Base-by-base conservation (phyloP, 345 rosid species). In the Eucalyptus coolabah region DNA sequence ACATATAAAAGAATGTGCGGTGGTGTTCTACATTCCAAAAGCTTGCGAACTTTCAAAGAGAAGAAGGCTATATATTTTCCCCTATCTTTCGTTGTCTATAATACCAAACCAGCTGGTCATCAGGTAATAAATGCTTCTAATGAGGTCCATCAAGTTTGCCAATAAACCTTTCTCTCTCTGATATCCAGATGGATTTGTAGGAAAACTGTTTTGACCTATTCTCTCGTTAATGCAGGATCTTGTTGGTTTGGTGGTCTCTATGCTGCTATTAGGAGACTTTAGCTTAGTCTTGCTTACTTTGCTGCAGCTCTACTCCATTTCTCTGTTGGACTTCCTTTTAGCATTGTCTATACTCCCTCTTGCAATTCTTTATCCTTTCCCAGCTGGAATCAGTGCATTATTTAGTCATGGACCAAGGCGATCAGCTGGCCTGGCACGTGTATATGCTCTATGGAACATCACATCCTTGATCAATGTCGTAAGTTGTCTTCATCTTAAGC, bases 381-480 rank as follows among this genome's bases (percentile, higher is more conserved):
- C 99, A 4, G 96, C 99, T 18, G 99, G 99, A 87, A 97, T 97
- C 91, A 95, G 94, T 90, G 99, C 99, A 89, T 91, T 97, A 92
- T 97, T 97, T 91, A 96, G 98, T 91, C 98, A 96, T 50, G 99
- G 99, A 90, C 99, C 97, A 50, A 92, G 95, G 91, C 95, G 96
- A 86, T 94, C 99, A 4, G 99, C 99, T n/a, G 94, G 95, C 87
- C 95, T 95, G 16, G 95, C 98, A 17, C 98, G 98, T 87, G 89
- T 95, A 51, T 97, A 97, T 95, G 99, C 99, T 80, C 50, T 96
- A 92, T 97, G 99, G 99, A 97, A 97, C 49, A 37, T 97, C 59
- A 93, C 96, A 30, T 97, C 99, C 45, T 90, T 97, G 91, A 92
- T 93, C 93, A 97, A 96, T 82, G 95, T 95, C 32, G 99, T 97